Evolutionary conservation across 176 grass and related monocot species (phyloP).

Genomic region (Tuctoria greenei): DNA sequence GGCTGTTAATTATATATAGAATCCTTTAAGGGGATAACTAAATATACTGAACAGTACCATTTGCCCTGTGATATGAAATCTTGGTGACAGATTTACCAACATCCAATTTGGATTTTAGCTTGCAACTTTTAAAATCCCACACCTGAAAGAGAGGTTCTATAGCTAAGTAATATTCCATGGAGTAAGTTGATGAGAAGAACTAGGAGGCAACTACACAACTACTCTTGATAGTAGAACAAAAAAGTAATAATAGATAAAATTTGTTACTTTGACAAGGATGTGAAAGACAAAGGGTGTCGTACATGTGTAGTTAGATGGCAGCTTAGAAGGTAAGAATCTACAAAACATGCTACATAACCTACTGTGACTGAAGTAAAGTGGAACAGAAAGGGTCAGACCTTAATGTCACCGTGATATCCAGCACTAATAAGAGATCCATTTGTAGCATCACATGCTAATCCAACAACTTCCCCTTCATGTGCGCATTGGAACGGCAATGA

Average conservation of each 20-base stretch:
- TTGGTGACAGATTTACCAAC: slow-evolving; percentile 74
- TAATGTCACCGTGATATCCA: slow-evolving; percentile 88
- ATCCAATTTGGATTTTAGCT: slow-evolving; percentile 68
- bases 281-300: background rate
- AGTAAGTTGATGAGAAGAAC: slow-evolving; percentile 1
- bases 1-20: slow-evolving; percentile 25
- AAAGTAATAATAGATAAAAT: slow-evolving; percentile 13
- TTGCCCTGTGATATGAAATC: slow-evolving; percentile 83
- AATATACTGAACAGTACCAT: slow-evolving; percentile 59
- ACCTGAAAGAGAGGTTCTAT: slow-evolving; percentile 51
- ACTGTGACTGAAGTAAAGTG: background rate
- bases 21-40: slow-evolving; percentile 17
- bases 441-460: slow-evolving; percentile 88
- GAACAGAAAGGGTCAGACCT: slow-evolving; percentile 50
- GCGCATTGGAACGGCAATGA: slow-evolving; percentile 55
- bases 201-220: background rate
- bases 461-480: slow-evolving; percentile 86
- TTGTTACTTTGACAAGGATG: background rate
- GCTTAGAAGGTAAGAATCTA: background rate
- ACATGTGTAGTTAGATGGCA: background rate
- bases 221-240: slow-evolving; percentile 24
- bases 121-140: slow-evolving; percentile 82
- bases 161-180: slow-evolving; percentile 2
- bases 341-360: slow-evolving; percentile 6
- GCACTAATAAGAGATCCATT: slow-evolving; percentile 82